phyloP scores from a whole-genome alignment of 352 stramenopile species.

The Aphanomyces euteiches region DNA sequence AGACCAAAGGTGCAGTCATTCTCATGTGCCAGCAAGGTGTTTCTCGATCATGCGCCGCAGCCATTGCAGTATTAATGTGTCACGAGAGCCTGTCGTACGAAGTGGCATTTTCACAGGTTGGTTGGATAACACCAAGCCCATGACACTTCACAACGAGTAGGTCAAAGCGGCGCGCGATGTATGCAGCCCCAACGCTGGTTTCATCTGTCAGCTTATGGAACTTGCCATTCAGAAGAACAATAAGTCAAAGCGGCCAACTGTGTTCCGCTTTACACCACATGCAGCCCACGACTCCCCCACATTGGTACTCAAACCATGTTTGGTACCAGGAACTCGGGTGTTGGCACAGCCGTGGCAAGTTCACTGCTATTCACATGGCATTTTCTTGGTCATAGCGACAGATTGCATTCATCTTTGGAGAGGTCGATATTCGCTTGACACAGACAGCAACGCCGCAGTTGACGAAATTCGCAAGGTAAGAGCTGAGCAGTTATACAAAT shows the following conservation, averaged over 20 bases:
- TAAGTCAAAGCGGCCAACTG: background rate
- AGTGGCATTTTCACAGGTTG: constrained; percentile 5
- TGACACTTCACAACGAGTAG: background rate
- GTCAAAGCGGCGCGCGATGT: constrained; percentile 14
- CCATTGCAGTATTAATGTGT: constrained; percentile 23
- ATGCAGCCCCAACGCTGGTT: constrained; percentile 21
- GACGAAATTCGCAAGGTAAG: too few species aligned
- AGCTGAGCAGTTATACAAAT: too few species aligned
- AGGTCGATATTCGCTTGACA: background rate
- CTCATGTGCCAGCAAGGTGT: constrained; percentile 21
- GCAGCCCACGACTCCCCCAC: background rate
- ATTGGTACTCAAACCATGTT: constrained; percentile 10
- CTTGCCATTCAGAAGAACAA: background rate
- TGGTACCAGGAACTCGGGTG: background rate
- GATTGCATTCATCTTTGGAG: background rate
- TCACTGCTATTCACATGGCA: background rate
- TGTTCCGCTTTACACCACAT: constrained; percentile 13
- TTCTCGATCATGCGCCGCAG: constrained; percentile 8
- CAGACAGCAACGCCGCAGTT: too few species aligned
- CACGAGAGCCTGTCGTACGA: constrained; percentile 12
- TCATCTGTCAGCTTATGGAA: constrained; percentile 27
- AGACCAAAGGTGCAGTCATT: background rate
- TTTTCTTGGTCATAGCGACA: background rate
- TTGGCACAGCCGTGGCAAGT: background rate
- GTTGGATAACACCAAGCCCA: background rate